phyloP scores from a whole-genome alignment of 495 filamentous ascomycete genomes.

The Penicillium mononematosum region DNA sequence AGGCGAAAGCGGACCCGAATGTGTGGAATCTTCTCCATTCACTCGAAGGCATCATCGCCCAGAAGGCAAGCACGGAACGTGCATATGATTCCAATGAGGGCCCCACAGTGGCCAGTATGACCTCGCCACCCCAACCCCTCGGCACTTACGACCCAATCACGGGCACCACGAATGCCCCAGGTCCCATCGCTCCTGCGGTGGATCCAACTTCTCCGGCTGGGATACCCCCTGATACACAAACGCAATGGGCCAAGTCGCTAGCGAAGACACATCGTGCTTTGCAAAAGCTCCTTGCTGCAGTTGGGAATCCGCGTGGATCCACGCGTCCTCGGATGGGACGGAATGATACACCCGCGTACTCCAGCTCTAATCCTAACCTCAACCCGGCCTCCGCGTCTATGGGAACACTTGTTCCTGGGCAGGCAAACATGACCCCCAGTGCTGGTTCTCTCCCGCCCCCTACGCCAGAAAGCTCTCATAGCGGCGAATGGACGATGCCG shows the following conservation, averaged over 20 bases:
- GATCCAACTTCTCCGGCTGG: constrained; percentile 31
- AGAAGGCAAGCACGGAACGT: constrained; percentile 41
- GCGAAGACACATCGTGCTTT: constrained; percentile 48
- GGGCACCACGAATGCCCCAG: constrained; percentile 31
- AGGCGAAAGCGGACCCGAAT: constrained; percentile 39
- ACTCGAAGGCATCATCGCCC: constrained; percentile 45
- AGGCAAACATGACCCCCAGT: constrained; percentile 38
- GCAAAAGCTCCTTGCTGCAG: constrained; percentile 45
- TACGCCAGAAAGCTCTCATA: constrained; percentile 49
- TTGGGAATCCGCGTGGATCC: constrained; percentile 27
- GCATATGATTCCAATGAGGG: constrained; percentile 27
- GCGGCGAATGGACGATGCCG: constrained; percentile 48
- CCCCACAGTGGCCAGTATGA: constrained; percentile 18
- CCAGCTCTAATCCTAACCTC: constrained; percentile 11
- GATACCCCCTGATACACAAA: constrained; percentile 36
- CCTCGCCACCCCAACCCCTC: constrained; percentile 22
- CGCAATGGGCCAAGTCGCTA: constrained; percentile 49
- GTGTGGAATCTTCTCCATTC: constrained; percentile 43
- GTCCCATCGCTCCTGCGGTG: constrained; percentile 21
- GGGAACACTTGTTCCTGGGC: constrained; percentile 19
- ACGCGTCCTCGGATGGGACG: constrained; percentile 10
- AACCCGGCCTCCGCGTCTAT: constrained; percentile 13
- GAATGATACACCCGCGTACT: constrained; percentile 13
- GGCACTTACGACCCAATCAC: constrained; percentile 34
- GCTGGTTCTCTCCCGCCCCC: constrained; percentile 44